A percentile compares a stretch with the other conserved stretches of the same genome.
phyloP scores from a whole-genome alignment of 2,329 filamentous ascomycete genomes.

The Niveomyces coronatus region DNA sequence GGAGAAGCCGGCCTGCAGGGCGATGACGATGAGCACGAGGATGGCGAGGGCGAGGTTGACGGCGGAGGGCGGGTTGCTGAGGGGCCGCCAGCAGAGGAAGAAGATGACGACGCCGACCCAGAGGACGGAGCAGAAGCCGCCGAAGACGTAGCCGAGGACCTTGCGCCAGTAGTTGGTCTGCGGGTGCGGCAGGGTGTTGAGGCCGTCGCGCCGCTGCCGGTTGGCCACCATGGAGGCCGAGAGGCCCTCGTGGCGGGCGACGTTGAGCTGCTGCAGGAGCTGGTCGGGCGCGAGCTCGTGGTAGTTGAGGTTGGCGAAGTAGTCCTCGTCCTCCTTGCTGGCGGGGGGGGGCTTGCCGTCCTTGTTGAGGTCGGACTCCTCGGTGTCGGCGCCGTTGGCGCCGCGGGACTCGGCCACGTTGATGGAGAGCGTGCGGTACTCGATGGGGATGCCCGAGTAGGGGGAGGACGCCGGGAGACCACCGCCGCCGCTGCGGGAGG shows the following conservation, averaged over 20 bases:
- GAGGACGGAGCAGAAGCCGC: conserved; percentile 36
- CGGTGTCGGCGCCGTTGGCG: conserved; percentile 18
- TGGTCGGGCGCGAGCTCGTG: conserved; percentile 25
- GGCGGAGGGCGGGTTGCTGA: conserved; percentile 31
- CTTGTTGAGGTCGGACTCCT: conserved; percentile 15
- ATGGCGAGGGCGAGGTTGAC: conserved; percentile 36
- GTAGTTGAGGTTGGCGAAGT: conserved; percentile 30
- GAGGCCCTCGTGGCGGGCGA: conserved; percentile 24
- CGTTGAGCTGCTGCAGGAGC: conserved; percentile 30
- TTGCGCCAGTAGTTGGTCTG: conserved; percentile 34
- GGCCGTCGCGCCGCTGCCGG: conserved; percentile 29
- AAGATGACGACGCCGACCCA: conserved; percentile 37
- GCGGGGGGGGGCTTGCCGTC: conserved; percentile 1
- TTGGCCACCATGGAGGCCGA: conserved; percentile 22
- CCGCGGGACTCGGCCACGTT: conserved; percentile 28
- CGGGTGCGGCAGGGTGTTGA: conserved; percentile 29
- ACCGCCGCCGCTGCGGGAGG: conserved; percentile 17
- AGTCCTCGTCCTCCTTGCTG: conserved; percentile 25
- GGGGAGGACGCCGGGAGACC: conserved; percentile 21
- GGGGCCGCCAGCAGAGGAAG: conserved; percentile 37
- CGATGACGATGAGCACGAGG: conserved; percentile 35
- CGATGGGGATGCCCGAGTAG: conserved; percentile 27
- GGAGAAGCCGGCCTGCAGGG: conserved; percentile 35
- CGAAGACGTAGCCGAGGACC: conserved; percentile 32
- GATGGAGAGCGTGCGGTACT: conserved; percentile 31